Base-by-base conservation (phyloP, 306 rosid species). In the Echinosophora koreensis region DNA sequence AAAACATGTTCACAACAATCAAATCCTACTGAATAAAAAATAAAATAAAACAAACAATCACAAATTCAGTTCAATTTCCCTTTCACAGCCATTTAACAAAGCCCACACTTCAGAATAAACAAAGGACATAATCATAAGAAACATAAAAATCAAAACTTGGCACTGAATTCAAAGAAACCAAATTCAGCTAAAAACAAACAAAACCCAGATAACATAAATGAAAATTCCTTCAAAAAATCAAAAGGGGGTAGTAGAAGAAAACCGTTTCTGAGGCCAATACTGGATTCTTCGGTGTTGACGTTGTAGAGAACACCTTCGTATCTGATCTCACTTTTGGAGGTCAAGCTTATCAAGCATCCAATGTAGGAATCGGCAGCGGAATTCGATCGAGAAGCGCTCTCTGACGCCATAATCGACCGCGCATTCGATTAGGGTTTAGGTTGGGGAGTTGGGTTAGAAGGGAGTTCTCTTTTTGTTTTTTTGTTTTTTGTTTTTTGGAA, bases 241-340 rank as follows among this genome's bases (percentile, higher is more conserved):
- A 0, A 41, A 27, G 5, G 8, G 16, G 38, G 51, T 4, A 51
- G 5, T 0, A 44, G 44, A 51, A 22, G 4, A 32, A 46, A 83
- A 92, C 97, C 96, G 28, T 90, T 86, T 71, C 88, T 80, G 67
- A 90, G 94, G 55, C 93, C 92, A 71, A 92, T 90, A 75, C 93
- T 92, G 84, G 93, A 92, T 81, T 90, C 96, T 0, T 92, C 90
- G 14, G 93, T 83, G 89, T 87, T 92, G 87, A 92, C 86, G 68
- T 90, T 86, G 82, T 85, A 87, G 1, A 92, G 88, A 28, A 87
- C 75, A 47, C 97, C 97, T 68, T 92, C 96, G 58, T 92, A 92
- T 86, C 96, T 84, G 76, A 92, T 92, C 84, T 92, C 97, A 63
- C 95, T 90, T 87, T 87, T 90, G 1, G 97, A 92, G 16, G 93